Conservation (phyloP, 1,139 yeast species). For the Taphrina populina region DNA sequence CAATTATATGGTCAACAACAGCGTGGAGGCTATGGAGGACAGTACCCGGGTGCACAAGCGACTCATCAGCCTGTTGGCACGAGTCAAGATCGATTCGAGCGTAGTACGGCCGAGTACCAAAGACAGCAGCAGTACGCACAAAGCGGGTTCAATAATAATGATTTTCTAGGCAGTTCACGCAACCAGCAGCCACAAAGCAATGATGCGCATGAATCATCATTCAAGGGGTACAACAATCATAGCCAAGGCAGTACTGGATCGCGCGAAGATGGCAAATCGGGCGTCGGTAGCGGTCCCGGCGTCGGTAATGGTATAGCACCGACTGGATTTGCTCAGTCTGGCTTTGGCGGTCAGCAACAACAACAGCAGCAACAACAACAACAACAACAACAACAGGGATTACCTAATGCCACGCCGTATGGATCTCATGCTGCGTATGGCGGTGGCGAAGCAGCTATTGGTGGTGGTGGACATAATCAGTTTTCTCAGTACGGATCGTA, state of each 20-base stretch:
- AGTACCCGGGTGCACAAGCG: constrained; percentile 15
- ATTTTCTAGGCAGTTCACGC: constrained; percentile 24
- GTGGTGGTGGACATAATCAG: too few species aligned
- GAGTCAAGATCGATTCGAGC: constrained; percentile 31
- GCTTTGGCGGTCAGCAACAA: constrained; percentile 3
- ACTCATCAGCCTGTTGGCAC: constrained; percentile 22
- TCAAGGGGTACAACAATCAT: constrained; percentile 29
- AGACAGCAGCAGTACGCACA: constrained; percentile 22
- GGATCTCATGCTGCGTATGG: constrained; percentile 13
- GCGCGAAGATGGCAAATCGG: constrained; percentile 19
- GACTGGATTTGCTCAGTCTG: constrained; percentile 2
- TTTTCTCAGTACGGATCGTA: constrained; percentile 29
- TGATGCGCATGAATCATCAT: too few species aligned
- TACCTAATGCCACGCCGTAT: not conserved
- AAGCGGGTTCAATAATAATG: constrained; percentile 13
- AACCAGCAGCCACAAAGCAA: constrained; percentile 23
- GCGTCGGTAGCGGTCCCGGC: not conserved
- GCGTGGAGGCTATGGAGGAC: constrained; percentile 3
- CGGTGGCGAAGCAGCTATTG: not conserved
- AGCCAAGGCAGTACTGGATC: constrained; percentile 9
- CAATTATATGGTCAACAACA: constrained; percentile 31
- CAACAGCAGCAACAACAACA: constrained; percentile 12
- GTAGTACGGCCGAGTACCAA: constrained; percentile 30
- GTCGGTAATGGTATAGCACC: not conserved
- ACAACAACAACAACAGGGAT: constrained; percentile 11